phyloP scores from a whole-genome alignment of 805 yeast species.

The Saccharomycopsis microspora region DNA sequence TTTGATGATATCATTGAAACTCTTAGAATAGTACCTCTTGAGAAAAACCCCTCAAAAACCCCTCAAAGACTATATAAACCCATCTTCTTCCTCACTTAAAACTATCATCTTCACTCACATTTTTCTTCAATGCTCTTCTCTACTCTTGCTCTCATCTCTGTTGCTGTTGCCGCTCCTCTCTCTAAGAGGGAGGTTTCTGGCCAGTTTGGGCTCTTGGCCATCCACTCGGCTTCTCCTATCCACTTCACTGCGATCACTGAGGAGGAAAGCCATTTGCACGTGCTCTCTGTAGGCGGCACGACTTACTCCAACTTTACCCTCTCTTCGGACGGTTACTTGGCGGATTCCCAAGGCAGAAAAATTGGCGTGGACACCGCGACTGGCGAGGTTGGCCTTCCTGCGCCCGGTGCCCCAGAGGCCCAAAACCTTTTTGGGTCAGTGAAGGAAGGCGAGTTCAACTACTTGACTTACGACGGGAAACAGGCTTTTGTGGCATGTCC shows the following conservation, averaged over 20 bases:
- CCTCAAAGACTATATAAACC: no score
- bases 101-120: no score
- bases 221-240: not conserved
- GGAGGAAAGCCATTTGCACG: conserved; percentile 2
- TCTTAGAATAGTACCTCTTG: no score
- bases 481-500: conserved; percentile 2
- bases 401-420: no score
- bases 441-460: not conserved
- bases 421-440: not conserved
- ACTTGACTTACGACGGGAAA: not conserved
- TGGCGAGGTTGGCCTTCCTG: conserved; percentile 1
- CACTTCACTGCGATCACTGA: not conserved
- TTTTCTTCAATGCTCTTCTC: no score
- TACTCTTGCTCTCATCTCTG: no score
- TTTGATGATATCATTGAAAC: no score
- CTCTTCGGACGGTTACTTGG: not conserved
- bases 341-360: not conserved
- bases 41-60: no score
- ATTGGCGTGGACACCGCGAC: not conserved
- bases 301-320: no score
- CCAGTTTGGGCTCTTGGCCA: not conserved
- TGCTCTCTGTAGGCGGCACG: conserved; percentile 2
- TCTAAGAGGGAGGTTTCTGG: no score
- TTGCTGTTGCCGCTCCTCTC: no score
- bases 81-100: no score